Evolutionary conservation across 495 filamentous ascomycete species (phyloP), one percentile per base, ranked within the genome.

Genomic region (Podospora tetraspora): DNA sequence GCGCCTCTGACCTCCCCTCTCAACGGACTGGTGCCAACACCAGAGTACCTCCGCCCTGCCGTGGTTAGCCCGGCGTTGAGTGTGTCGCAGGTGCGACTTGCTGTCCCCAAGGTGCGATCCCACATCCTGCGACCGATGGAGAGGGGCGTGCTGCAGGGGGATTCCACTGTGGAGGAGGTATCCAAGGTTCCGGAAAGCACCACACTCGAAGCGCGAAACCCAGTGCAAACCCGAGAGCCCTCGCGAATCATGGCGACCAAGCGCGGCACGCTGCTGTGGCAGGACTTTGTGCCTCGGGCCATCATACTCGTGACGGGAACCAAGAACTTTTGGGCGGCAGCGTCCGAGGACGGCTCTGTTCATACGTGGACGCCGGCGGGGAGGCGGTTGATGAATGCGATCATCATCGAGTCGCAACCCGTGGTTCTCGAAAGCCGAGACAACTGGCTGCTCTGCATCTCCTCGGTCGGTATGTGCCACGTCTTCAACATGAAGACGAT

Each of bases 291-390:
- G 21, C 94, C 94, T 0, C 86, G 88, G 56, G 87, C 89, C 30
- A 91, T 94, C 13, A 84, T 98, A 12, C 86, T 97, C 5, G 88
- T 93, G 8, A 95, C 95, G 0, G 95, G 95, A 0, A 97, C 94
- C 74, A 87, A 89, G 67, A 86, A 88, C 68, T 93, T 97, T 79
- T 98, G 95, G 93, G 89, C 91, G 11, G 94, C 89, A 12, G 93
- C 90, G 19, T 97, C 92, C 69, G 95, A 99, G 77, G 95, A 98
- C 74, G 96, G 92, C 19, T 92, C 89, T n/a, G 70, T 99, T 13
- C 91, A 97, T 75, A 86, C 92, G 30, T 99, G 94, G 93, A 94
- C 93, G 1, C 94, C 95, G 3, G 93, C 93, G n/a, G 95, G 95
- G 5, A 87, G 96, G 65, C 85, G 95, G 52, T 81, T 96, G 9